Percentiles rank a stretch among this genome's conserved stretches.
Conservation (phyloP, 306 rosid species). For the Cucurbita ficifolia region DNA sequence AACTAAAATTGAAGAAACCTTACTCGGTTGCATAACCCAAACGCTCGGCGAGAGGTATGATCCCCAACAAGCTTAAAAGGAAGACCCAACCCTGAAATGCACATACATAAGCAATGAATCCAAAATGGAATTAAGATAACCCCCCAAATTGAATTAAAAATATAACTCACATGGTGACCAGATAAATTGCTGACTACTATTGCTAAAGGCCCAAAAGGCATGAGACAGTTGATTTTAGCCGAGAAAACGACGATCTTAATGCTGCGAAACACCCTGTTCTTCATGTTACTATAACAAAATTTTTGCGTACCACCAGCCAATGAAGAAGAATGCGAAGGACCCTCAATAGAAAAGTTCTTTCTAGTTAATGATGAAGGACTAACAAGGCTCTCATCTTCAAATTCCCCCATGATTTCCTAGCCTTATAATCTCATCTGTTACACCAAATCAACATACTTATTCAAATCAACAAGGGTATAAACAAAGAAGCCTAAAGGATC, state of each 20-base stretch:
- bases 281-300: conserved; percentile 7
- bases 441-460: background rate
- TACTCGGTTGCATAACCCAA: conserved; percentile 42
- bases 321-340: conserved; percentile 3
- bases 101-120: background rate
- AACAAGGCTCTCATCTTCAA: conserved; percentile 25
- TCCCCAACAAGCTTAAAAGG: conserved; percentile 34
- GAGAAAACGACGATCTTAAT: conserved; percentile 32
- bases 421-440: conserved; percentile 26
- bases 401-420: conserved; percentile 14
- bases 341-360: conserved; percentile 18
- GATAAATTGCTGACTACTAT: conserved; percentile 20
- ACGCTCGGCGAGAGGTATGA: conserved; percentile 41
- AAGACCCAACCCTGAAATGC: conserved; percentile 36
- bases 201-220: conserved; percentile 37
- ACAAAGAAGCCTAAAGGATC: background rate
- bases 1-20: conserved; percentile 6
- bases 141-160: background rate
- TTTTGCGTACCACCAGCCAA: conserved; percentile 14
- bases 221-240: conserved; percentile 28
- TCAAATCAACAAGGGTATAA: background rate
- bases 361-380: conserved; percentile 14
- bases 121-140: background rate
- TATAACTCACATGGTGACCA: conserved; percentile 33
- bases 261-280: conserved; percentile 22